Conservation (phyloP, 164 flowering plant genomes). For the Nymphaea colorata region DNA sequence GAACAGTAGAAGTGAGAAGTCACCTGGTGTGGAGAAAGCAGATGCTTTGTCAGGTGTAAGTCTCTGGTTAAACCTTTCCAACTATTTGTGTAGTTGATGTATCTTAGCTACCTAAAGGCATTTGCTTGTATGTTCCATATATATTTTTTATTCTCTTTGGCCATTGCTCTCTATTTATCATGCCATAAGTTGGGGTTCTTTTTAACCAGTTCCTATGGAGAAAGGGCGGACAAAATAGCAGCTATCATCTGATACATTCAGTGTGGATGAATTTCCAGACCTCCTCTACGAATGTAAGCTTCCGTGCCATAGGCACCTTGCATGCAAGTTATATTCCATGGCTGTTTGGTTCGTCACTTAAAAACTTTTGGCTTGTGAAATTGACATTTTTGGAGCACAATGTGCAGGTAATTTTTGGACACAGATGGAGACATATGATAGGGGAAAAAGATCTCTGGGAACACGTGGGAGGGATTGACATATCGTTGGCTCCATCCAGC, state of each 20-base stretch:
- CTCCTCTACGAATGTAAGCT: slow-evolving; percentile 72
- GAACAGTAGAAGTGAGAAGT: slow-evolving; percentile 83
- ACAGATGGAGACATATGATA: slow-evolving; percentile 89
- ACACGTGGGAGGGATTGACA: slow-evolving; percentile 86
- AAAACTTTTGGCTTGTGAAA: no score
- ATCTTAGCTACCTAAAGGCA: no score
- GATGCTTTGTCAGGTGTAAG: slow-evolving; percentile 70
- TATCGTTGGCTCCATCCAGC: slow-evolving; percentile 84
- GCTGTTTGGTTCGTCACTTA: no score
- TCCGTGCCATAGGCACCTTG: background rate
- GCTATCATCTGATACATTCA: slow-evolving; percentile 60
- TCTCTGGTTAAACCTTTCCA: no score
- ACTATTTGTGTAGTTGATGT: background rate
- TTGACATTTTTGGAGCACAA: no score
- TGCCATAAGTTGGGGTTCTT: background rate
- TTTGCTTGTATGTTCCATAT: no score
- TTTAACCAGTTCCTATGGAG: slow-evolving; percentile 71
- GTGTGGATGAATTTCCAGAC: slow-evolving; percentile 98
- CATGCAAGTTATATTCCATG: no score
- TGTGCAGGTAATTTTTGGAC: slow-evolving; percentile 87
- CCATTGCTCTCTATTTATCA: no score
- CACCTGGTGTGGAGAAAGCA: slow-evolving; percentile 49
- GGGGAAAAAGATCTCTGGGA: slow-evolving; percentile 97
- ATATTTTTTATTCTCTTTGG: no score
- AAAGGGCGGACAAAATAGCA: slow-evolving; percentile 59